Evolutionary conservation across 176 grass and related monocot genomes (phyloP).

Genomic region (Bothriochloa decipiens): DNA sequence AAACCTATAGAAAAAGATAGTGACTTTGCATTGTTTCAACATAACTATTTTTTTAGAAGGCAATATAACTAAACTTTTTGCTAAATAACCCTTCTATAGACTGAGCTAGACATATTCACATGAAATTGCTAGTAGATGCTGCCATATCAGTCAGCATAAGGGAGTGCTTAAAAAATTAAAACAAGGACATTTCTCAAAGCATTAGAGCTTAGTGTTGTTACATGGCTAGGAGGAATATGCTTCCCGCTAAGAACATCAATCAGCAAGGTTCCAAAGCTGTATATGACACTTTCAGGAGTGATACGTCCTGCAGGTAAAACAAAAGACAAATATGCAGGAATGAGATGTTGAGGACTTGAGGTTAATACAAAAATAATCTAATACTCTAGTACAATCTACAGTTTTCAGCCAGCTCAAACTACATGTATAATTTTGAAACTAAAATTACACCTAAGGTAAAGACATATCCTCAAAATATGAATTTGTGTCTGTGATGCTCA

Average conservation of each 20-base stretch:
- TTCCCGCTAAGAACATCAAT: slow-evolving; percentile 98
- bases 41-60: not conserved
- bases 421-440: slow-evolving; percentile 24
- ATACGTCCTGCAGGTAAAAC: slow-evolving; percentile 76
- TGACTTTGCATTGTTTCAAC: not conserved
- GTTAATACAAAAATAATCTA: not conserved
- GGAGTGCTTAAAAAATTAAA: not conserved
- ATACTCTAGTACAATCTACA: not conserved
- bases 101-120: slow-evolving; percentile 1
- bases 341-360: not conserved
- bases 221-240: slow-evolving; percentile 99
- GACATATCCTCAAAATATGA: not conserved
- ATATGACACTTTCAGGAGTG: slow-evolving; percentile 96
- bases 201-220: slow-evolving; percentile 49
- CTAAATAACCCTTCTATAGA: slow-evolving; percentile 6
- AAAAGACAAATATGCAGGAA: slow-evolving; percentile 24
- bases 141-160: not conserved
- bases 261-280: slow-evolving; percentile 95
- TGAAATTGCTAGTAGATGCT: not conserved
- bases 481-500: not conserved
- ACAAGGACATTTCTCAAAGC: slow-evolving; percentile 26
- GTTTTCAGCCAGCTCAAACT: not conserved
- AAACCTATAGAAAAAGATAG: not conserved
- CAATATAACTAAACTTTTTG: slow-evolving; percentile 11
- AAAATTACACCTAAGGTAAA: slow-evolving; percentile 7